Conservation (phyloP, 1,139 yeast genomes). For the Pichia sp. region DNA sequence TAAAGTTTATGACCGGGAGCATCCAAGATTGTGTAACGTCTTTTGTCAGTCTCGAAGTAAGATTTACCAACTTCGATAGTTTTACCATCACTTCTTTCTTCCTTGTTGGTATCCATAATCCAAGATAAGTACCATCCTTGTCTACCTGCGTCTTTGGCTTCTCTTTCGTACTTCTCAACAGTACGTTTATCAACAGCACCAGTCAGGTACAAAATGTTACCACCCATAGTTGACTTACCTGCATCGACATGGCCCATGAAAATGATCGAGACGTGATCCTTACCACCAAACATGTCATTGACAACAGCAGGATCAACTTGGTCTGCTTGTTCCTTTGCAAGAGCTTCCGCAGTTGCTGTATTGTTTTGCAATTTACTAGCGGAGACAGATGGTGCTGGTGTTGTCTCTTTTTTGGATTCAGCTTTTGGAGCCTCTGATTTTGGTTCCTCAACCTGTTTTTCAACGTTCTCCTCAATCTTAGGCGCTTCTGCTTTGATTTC, state of each 20-base stretch:
- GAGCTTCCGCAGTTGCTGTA: slow-evolving; percentile 20
- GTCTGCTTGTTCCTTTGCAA: slow-evolving; percentile 74
- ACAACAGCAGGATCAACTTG: slow-evolving; percentile 84
- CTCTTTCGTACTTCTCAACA: slow-evolving; percentile 96
- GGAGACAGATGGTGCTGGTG: slow-evolving; percentile 15
- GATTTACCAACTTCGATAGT: slow-evolving; percentile 99
- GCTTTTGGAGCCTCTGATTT: slow-evolving; percentile 17
- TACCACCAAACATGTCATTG: slow-evolving; percentile 91
- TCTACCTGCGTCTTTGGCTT: slow-evolving; percentile 98
- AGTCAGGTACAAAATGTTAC: slow-evolving; percentile 85
- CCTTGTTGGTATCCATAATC: slow-evolving; percentile 99
- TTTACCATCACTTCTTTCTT: slow-evolving; percentile 97
- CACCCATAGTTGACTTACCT: slow-evolving; percentile 99
- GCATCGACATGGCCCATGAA: slow-evolving; percentile 99
- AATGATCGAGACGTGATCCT: slow-evolving; percentile 92
- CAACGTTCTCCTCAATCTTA: slow-evolving; percentile 11
- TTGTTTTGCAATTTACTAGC: slow-evolving; percentile 10
- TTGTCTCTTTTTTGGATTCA: slow-evolving; percentile 15
- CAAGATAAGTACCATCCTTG: slow-evolving; percentile 99
- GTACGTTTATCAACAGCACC: slow-evolving; percentile 99
- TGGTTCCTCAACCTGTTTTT: slow-evolving; percentile 21
- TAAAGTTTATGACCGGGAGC: slow-evolving; percentile 99
- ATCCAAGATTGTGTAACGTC: slow-evolving; percentile 95
- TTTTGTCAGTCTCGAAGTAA: slow-evolving; percentile 92
- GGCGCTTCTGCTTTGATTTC: slow-evolving; percentile 23